phyloP scores from a whole-genome alignment of 108 stramenopile species.

The Pseudonitzschia pungens region DNA sequence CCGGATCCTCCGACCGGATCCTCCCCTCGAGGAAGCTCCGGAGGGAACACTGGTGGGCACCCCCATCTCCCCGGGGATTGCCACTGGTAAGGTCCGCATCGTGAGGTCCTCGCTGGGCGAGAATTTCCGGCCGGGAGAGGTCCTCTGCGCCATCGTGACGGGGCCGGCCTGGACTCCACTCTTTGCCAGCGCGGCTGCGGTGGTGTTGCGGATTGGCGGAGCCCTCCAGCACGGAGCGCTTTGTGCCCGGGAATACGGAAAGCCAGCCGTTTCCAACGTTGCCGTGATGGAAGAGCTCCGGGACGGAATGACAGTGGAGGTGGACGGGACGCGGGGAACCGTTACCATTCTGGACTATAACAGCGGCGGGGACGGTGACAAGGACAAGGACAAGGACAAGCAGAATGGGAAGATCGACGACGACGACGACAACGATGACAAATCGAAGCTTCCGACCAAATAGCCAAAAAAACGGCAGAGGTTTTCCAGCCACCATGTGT shows the following conservation, averaged over 20 bases:
- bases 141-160: neutral
- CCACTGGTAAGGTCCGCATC: conserved; percentile 3
- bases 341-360: neutral
- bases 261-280: conserved; percentile 5
- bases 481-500: too few relatives aligned
- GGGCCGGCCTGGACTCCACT: conserved; percentile 11
- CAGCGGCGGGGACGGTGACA: too few relatives aligned
- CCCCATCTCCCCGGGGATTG: neutral
- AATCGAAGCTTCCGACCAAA: too few relatives aligned
- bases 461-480: too few relatives aligned
- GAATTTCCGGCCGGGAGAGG: neutral
- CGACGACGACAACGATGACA: too few relatives aligned
- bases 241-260: conserved; percentile 8
- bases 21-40: neutral
- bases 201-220: conserved; percentile 2
- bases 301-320: conserved; percentile 5
- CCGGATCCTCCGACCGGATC: conserved; percentile 6
- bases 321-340: neutral
- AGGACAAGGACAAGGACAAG: too few relatives aligned
- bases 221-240: conserved; percentile 5
- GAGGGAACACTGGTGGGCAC: neutral
- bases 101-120: neutral
- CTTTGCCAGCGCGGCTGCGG: conserved; percentile 4
- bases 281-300: neutral
- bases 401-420: too few relatives aligned